Conservation (phyloP, 1,139 yeast species). For the Debaryomyces singareniensis region DNA sequence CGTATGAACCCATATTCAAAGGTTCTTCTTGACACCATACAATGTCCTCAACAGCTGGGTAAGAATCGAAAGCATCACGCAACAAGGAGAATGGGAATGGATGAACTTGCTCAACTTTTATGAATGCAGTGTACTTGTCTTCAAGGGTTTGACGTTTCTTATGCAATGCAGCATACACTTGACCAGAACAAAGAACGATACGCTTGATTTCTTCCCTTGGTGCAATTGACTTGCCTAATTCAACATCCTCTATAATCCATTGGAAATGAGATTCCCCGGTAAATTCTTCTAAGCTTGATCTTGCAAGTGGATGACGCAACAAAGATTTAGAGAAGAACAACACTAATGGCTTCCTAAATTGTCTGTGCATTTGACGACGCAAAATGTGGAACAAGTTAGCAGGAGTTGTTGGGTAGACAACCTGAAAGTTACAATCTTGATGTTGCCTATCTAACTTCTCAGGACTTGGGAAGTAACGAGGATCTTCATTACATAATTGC, state of each 20-base stretch:
- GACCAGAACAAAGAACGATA: slow-evolving; percentile 81
- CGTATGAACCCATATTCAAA: slow-evolving; percentile 91
- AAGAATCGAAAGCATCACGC: slow-evolving; percentile 73
- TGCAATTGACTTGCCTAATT: slow-evolving; percentile 69
- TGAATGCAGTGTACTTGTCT: slow-evolving; percentile 78
- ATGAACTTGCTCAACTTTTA: slow-evolving; percentile 90
- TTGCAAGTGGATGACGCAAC: slow-evolving; percentile 96
- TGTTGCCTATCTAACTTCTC: slow-evolving; percentile 94
- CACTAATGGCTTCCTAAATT: slow-evolving; percentile 93
- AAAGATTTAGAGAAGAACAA: slow-evolving; percentile 89
- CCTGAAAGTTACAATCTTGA: slow-evolving; percentile 97
- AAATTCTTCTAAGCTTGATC: slow-evolving; percentile 77
- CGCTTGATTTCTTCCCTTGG: slow-evolving; percentile 84
- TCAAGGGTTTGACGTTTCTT: slow-evolving; percentile 77
- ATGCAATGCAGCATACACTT: slow-evolving; percentile 87
- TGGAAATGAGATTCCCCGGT: slow-evolving; percentile 89
- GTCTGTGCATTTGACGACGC: slow-evolving; percentile 99
- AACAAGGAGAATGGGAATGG: slow-evolving; percentile 98
- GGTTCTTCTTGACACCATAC: slow-evolving; percentile 99
- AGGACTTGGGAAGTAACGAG: slow-evolving; percentile 83
- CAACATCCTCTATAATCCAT: slow-evolving; percentile 92
- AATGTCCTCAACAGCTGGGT: slow-evolving; percentile 79
- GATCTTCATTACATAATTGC: slow-evolving; percentile 94
- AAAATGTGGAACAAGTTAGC: slow-evolving; percentile 93
- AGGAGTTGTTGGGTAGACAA: slow-evolving; percentile 98